Evolutionary conservation across 768 basidiomycete species (phyloP), one percentile per base, ranked within the genome.

Genomic region (Termitomyces sp.): DNA sequence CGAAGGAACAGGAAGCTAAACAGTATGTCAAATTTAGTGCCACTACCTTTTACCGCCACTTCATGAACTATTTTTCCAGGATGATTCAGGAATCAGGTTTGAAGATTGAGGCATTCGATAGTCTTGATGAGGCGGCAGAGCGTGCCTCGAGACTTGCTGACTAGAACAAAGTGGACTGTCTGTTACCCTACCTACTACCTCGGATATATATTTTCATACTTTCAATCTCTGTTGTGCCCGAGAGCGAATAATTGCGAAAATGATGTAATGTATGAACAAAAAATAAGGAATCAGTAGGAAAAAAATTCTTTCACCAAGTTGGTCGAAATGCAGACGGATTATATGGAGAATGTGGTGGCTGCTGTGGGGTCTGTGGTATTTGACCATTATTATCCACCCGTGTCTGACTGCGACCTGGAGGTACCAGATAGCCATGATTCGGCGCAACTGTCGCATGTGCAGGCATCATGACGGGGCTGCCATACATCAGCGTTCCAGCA

Each of bases 1-100:
- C 95, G 20, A 99, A 95, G 75, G 96, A 98, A 73, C 77, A 77
- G 38, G 96, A 98, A 74, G 96, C 97, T 3, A 98, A 98, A 77
- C 78, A 88, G 95, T 97, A 74, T 65, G 91, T 81, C 7, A 10
- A 13, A 40, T 28, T 50, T 54, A 23, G 49, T 14, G 49, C 33
- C 36, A 41, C 28, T 30, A 13, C 7, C n/a, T 33, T 47, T 33
- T 41, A 49, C 20, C 18, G n/a, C 7, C 33, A 20, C 49, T 48
- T n/a, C 63, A 60, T 55, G 61, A 64, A 50, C 55, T 50, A 58
- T 66, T 63, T 62, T 40, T 48, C 2, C 64, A 98, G 95, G 70
- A 91, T 98, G 89, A 98, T 98, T 74, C 86, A 79, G 69, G 84
- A 93, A 47, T 95, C 93, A 36, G 95, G 95, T 30, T 75, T 98